Evolutionary conservation across 345 rosid genomes (phyloP), one percentile per base, ranked within the genome.

Genomic region (Syzygium grande): DNA sequence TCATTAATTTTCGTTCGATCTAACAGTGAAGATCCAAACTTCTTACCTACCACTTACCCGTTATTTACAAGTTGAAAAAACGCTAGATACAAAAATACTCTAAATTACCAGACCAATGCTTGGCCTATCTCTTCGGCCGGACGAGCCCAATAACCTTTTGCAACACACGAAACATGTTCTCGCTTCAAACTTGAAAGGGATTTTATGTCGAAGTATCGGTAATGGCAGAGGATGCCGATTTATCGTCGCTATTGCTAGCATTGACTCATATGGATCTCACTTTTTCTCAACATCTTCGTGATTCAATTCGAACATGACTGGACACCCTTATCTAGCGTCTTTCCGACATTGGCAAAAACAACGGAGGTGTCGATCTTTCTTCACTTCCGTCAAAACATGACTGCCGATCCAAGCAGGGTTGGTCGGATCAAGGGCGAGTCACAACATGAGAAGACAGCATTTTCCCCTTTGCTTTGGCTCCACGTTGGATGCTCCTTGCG

Each of bases 301-400:
- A 68, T 30, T 68, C 3, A 8, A 30, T 30, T 30, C 6, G 6
- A 10, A 16, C 23, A 4, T 15, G 12, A 9, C 23, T 68, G 3
- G 1, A 30, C 1, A 0, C 2, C 23, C 23, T 68, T 17, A 4
- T 10, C 23, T 30, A 30, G 34, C 0, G 3, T 34, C 46, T 17
- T 13, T 34, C 23, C 0, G 3, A 8, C 1, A 2, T 25, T 0
- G 3, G 30, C 41, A n/a, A 9, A 19, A 29, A 5, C 22, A 7
- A 2, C 11, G 5, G 43, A 29, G 78, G 68, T 61, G 68, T n/a
- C 14, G 68, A 61, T 61, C 17, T 61, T n/a, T 61, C 17, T 61
- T 61, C 9, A 6, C 34, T n/a, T 12, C 34, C 68, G n/a, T 61
- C 68, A 14, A 61, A 61, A 61, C 4, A 61, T 12, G 0, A n/a